phyloP scores from a whole-genome alignment of 2,329 filamentous ascomycete genomes.

The Zasmidium citrigriseum region DNA sequence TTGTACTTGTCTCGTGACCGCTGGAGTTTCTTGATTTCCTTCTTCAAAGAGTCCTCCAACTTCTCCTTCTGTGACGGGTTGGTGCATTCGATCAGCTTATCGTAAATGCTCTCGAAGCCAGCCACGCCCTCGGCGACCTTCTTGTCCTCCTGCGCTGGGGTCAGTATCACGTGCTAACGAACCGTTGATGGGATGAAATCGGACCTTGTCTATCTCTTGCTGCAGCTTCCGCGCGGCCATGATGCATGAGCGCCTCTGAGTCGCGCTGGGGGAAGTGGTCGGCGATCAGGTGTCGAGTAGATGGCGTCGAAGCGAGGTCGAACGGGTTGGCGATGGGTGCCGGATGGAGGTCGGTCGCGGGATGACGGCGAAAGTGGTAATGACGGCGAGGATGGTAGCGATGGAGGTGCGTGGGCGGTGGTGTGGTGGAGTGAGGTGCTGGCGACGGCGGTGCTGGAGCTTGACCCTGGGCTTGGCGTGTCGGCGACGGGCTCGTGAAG shows the following conservation, averaged over 20 bases:
- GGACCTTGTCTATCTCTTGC: constrained; percentile 95
- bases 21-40: constrained; percentile 99
- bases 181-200: constrained; percentile 2
- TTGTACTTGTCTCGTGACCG: constrained; percentile 98
- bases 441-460: not conserved
- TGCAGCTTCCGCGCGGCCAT: constrained; percentile 75
- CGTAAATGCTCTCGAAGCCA: constrained; percentile 92
- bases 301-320: not conserved
- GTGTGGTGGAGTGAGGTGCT: not conserved
- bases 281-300: constrained; percentile 1
- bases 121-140: constrained; percentile 91
- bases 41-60: constrained; percentile 95
- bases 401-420: not conserved
- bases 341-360: not conserved
- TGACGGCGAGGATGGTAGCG: not conserved
- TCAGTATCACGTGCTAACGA: constrained; percentile 20
- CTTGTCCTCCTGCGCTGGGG: constrained; percentile 67
- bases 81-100: constrained; percentile 91
- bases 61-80: constrained; percentile 98
- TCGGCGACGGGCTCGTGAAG: not conserved
- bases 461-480: not conserved
- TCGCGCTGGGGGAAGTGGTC: constrained; percentile 5
- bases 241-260: not conserved
- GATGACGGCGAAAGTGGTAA: constrained; percentile 5
- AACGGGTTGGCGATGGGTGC: not conserved